phyloP scores from a whole-genome alignment of 1,139 yeast species.

The Nakaseomyces sp. region DNA sequence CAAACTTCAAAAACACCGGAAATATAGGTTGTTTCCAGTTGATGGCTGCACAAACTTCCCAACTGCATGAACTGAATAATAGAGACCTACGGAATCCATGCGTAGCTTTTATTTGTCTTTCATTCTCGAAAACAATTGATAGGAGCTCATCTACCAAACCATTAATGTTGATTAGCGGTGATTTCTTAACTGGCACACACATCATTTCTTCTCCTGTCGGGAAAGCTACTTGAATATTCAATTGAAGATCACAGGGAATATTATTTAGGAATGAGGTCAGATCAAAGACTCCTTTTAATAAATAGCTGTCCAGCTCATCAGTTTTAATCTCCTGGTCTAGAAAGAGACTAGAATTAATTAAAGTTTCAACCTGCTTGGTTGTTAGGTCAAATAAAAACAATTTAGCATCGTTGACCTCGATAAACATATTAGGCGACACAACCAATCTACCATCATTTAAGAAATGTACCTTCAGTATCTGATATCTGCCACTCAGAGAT shows the following conservation, averaged over 20 bases:
- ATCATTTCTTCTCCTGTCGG: conserved; percentile 66
- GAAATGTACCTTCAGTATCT: conserved; percentile 59
- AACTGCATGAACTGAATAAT: conserved; percentile 77
- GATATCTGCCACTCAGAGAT: conserved; percentile 74
- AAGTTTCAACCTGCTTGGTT: conserved; percentile 27
- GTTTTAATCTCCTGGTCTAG: conserved; percentile 15
- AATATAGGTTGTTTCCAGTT: conserved; percentile 99
- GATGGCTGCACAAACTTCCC: conserved; percentile 79
- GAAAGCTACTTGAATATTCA: conserved; percentile 71
- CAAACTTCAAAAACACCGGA: conserved; percentile 83
- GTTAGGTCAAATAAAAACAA: conserved; percentile 42
- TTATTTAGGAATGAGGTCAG: conserved; percentile 50
- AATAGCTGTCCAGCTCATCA: conserved; percentile 32
- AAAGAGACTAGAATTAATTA: not conserved
- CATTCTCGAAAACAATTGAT: conserved; percentile 68
- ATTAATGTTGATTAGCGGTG: conserved; percentile 46
- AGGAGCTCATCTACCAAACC: conserved; percentile 67
- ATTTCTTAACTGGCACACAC: conserved; percentile 43
- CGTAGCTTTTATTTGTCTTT: conserved; percentile 39
- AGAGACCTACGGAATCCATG: conserved; percentile 43
- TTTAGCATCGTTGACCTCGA: conserved; percentile 46
- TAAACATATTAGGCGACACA: conserved; percentile 64
- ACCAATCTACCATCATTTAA: conserved; percentile 81
- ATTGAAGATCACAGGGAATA: conserved; percentile 51
- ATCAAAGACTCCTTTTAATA: conserved; percentile 45